phyloP scores from a whole-genome alignment of 2,329 filamentous ascomycete genomes.

The Mycogone perniciosa region DNA sequence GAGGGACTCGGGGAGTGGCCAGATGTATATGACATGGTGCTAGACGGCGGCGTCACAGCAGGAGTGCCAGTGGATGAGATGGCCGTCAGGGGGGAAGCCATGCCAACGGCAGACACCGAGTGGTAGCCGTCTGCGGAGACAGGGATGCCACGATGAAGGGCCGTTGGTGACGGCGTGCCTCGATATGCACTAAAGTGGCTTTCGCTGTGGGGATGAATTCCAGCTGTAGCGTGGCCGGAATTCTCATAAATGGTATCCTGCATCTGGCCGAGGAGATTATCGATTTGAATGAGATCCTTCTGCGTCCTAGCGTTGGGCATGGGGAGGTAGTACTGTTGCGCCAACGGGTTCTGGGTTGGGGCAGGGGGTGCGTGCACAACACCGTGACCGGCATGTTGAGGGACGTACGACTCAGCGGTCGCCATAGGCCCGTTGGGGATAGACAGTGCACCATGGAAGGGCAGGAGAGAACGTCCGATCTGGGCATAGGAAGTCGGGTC shows the following conservation, averaged over 20 bases:
- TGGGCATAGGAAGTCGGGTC: constrained; percentile 86
- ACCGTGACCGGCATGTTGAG: constrained; percentile 35
- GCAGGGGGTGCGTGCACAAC: constrained; percentile 48
- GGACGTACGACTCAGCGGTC: constrained; percentile 44
- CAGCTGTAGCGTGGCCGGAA: constrained; percentile 72
- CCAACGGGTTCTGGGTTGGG: constrained; percentile 50
- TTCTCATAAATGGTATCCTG: constrained; percentile 95
- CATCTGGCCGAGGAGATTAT: constrained; percentile 92
- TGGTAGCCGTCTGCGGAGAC: constrained; percentile 32
- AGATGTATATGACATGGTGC: constrained; percentile 69
- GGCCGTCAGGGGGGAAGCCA: constrained; percentile 54
- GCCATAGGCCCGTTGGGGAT: constrained; percentile 48
- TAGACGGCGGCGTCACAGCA: constrained; percentile 69
- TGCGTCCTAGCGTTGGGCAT: constrained; percentile 88
- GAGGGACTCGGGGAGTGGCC: constrained; percentile 69
- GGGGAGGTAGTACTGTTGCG: constrained; percentile 78
- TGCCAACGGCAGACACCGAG: constrained; percentile 46
- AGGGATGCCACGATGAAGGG: constrained; percentile 33
- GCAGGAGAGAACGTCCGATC: constrained; percentile 81
- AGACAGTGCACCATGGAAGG: constrained; percentile 65
- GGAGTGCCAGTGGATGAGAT: constrained; percentile 63
- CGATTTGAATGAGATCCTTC: constrained; percentile 87
- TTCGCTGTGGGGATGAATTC: constrained; percentile 69
- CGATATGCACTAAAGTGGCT: constrained; percentile 54
- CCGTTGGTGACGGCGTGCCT: constrained; percentile 48